Evolutionary conservation across 2,329 filamentous ascomycete species (phyloP).

Genomic region (Didymellaceae sp.): DNA sequence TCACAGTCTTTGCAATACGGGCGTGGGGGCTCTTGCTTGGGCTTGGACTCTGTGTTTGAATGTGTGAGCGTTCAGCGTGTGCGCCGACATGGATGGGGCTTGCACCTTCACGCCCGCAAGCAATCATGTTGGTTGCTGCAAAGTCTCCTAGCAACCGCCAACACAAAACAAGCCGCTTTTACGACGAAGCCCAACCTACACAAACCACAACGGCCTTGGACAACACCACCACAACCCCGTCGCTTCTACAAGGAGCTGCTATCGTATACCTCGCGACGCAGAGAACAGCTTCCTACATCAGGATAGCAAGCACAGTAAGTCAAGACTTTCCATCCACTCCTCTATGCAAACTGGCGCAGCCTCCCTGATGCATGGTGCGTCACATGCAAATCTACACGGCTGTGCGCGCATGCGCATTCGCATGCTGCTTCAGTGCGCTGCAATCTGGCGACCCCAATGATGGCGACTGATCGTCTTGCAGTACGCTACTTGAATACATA

Average conservation of each 20-base stretch:
- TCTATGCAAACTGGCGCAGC: too few relatives aligned
- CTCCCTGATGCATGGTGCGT: too few relatives aligned
- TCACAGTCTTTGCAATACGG: background rate
- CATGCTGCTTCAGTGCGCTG: background rate
- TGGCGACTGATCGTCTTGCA: constrained; percentile 10
- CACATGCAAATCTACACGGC: too few relatives aligned
- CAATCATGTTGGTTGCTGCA: too few relatives aligned
- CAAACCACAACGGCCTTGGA: background rate
- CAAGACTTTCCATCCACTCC: too few relatives aligned
- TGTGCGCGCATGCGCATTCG: constrained; percentile 6
- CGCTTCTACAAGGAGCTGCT: background rate
- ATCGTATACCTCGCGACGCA: background rate
- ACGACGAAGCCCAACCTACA: constrained; percentile 8
- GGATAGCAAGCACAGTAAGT: background rate
- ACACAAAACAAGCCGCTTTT: constrained; percentile 14
- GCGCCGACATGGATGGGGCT: constrained; percentile 4
- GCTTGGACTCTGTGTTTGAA: background rate
- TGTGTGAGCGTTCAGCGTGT: constrained; percentile 2
- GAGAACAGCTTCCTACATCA: background rate
- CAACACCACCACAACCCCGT: background rate
- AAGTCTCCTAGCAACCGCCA: constrained; percentile 9
- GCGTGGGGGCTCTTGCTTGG: background rate
- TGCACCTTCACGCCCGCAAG: too few relatives aligned
- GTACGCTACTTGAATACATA: constrained; percentile 4
- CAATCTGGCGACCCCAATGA: constrained; percentile 2